These are phyloP conservation scores for Alloteropsis angusta DNA, from an alignment of 202 grass and related monocot genomes.

Conservation along the genomic window DNA sequence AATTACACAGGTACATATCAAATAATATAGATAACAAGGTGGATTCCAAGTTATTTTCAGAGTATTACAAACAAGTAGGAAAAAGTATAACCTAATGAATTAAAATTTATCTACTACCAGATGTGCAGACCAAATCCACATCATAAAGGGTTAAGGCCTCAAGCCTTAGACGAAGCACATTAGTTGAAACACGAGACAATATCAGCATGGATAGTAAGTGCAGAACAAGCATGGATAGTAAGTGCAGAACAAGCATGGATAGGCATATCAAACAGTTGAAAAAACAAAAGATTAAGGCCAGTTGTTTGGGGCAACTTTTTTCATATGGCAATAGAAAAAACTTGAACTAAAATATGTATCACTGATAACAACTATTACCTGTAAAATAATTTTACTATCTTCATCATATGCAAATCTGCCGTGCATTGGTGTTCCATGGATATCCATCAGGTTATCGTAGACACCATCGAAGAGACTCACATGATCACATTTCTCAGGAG, in stretches of 20 bases:
- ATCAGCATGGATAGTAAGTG: neutral
- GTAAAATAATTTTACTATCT: slow-evolving; percentile 57
- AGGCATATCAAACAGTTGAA: neutral
- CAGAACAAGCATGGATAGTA: neutral
- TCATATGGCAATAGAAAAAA: neutral
- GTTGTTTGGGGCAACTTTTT: neutral
- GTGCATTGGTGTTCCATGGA: slow-evolving; percentile 45
- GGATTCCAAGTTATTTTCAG: neutral
- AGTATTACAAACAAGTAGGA: neutral
- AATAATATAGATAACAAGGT: slow-evolving; percentile 7
- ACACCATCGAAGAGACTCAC: slow-evolving; percentile 54
- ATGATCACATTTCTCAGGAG: slow-evolving; percentile 64
- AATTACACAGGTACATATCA: slow-evolving; percentile 25
- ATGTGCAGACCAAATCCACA: slow-evolving; percentile 2
- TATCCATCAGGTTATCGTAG: slow-evolving; percentile 57
- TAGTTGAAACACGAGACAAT: neutral
- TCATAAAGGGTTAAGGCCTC: neutral
- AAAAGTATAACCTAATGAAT: neutral
- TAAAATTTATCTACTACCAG: neutral
- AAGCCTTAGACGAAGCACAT: neutral
- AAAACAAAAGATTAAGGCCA: neutral
- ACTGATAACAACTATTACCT: slow-evolving; percentile 40
- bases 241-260: neutral
- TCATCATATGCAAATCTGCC: slow-evolving; percentile 80
- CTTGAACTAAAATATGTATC: neutral